Base-by-base conservation (phyloP, 257 asterid genomes). In the Dorcoceras hygrometricum region DNA sequence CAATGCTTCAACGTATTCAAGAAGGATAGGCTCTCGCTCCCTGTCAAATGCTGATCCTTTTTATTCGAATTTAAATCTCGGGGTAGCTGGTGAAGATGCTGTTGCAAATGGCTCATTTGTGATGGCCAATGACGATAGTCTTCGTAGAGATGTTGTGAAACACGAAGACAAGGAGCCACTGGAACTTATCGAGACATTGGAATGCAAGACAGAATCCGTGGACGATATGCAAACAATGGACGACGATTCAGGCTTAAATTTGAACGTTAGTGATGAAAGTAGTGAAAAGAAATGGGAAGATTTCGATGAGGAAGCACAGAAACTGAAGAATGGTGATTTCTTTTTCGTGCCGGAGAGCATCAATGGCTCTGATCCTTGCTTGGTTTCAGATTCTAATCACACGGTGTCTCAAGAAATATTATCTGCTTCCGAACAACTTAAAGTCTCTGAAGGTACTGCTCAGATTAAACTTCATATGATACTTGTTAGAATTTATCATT, bases 21-120 rank as follows among this genome's bases (percentile, higher is more conserved):
- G 74, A 72, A 80, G 86, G 81, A 80, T 79, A 36, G 77, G 62
- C 55, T 83, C 97, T 54, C 68, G 57, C 55, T 83, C 97, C 54
- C 66, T 83, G 57, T 84, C 98, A 10, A 69, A 66, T 29, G 67
- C 67, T 2, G 97, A 86, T 39, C 78, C 79, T 25, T 76, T 62
- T 73, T 77, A 39, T 78, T 72, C 81, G 1, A 46, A 62, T 22
- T 31, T 62, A 12, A 69, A 78, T 59, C 62, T 67, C 27, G 84
- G 66, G 62, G 67, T 58, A 27, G 54, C 23, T 14, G 78, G 46
- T 25, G 83, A 80, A 23, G 79, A 70, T 34, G 54, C 56, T 27
- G 74, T 76, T 24, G 68, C 55, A 70, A 68, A 68, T 19, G 78
- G 25, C 62, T 71, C 73, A 23, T 54, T 60, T 31, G 48, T 64